A percentile compares a stretch with the other conserved stretches of the same genome.
Evolutionary conservation across 306 rosid genomes (phyloP).

Genomic region (Pterocarpus macrocarpus): DNA sequence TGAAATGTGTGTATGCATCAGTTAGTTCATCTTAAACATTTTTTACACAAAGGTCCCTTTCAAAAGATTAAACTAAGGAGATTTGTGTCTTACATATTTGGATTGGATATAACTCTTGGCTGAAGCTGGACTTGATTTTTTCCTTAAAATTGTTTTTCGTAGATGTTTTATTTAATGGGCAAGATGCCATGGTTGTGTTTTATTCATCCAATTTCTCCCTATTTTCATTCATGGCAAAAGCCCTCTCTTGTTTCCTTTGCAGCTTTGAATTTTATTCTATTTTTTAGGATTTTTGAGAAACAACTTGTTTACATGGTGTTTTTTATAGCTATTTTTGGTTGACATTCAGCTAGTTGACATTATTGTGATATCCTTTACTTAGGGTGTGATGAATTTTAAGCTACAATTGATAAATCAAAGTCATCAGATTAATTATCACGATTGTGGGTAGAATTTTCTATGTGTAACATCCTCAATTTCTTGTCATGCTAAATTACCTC

Average conservation of each 20-base stretch:
- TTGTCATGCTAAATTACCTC: no score
- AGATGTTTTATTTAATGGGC: no score
- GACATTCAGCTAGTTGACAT: neutral
- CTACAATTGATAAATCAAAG: no score
- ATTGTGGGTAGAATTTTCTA: no score
- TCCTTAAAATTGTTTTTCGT: no score
- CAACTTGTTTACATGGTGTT: no score
- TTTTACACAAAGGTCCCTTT: neutral
- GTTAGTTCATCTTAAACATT: constrained; percentile 10
- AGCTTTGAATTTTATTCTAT: neutral
- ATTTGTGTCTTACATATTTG: neutral
- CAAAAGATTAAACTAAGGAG: neutral
- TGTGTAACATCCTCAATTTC: no score
- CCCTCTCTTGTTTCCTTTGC: neutral
- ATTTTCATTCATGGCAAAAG: neutral
- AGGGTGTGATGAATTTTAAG: no score
- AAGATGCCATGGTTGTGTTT: neutral
- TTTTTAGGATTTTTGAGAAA: neutral
- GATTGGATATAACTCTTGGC: neutral
- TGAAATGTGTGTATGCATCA: neutral
- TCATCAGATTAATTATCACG: no score
- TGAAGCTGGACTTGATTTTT: no score
- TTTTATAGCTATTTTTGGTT: neutral
- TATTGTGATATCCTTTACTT: no score
- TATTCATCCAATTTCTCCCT: neutral